Percentiles rank a stretch among this genome's conserved stretches.
phyloP scores from a whole-genome alignment of 148 eudicot genomes.

The Silene conica region DNA sequence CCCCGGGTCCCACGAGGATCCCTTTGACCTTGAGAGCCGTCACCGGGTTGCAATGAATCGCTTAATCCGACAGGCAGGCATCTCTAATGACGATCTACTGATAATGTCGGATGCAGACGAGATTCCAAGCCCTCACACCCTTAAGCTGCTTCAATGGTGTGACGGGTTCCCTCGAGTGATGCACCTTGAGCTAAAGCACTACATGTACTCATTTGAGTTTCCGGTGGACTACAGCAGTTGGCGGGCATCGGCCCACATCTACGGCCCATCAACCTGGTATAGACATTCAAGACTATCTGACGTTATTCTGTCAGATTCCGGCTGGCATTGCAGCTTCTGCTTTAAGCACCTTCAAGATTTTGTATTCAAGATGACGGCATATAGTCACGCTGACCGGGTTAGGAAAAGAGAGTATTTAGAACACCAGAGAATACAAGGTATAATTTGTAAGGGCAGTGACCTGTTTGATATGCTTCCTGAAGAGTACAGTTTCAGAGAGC shows the following conservation, averaged over 20 bases:
- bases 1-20: slow-evolving; percentile 40
- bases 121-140: slow-evolving; percentile 75
- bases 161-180: slow-evolving; percentile 56
- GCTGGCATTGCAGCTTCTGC: slow-evolving; percentile 98
- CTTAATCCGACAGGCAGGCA: slow-evolving; percentile 56
- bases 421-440: slow-evolving; percentile 47
- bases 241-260: slow-evolving; percentile 64
- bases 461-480: slow-evolving; percentile 91
- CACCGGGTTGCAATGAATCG: slow-evolving; percentile 66
- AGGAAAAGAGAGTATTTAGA: slow-evolving; percentile 48
- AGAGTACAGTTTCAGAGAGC: slow-evolving; percentile 63
- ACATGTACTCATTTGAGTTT: slow-evolving; percentile 87
- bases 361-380: slow-evolving; percentile 84
- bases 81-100: slow-evolving; percentile 56
- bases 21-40: slow-evolving; percentile 51
- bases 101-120: slow-evolving; percentile 86
- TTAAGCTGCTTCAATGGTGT: slow-evolving; percentile 81
- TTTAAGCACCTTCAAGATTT: slow-evolving; percentile 57
- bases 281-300: slow-evolving; percentile 59
- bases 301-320: slow-evolving; percentile 66
- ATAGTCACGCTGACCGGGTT: slow-evolving; percentile 89
- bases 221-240: slow-evolving; percentile 83
- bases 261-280: slow-evolving; percentile 40
- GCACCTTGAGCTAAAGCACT: slow-evolving; percentile 71
- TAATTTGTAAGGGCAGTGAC: slow-evolving; percentile 65